Evolutionary conservation across 2,329 filamentous ascomycete genomes (phyloP), one percentile per base, ranked within the genome.

Genomic region (Aureobasidium musti): DNA sequence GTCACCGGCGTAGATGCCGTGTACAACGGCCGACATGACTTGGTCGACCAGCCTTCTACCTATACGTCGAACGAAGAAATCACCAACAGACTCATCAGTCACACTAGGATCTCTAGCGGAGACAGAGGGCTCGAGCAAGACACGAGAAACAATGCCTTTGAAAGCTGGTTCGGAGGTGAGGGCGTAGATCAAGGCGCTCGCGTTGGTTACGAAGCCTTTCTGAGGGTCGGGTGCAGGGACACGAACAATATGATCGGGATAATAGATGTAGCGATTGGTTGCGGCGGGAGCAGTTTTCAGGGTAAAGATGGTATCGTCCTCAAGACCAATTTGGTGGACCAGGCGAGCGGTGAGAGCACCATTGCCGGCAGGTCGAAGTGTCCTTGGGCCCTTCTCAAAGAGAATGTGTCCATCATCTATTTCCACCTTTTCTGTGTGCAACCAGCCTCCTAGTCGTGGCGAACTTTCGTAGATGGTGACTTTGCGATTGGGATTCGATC

Each of bases 1-100:
- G 77, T 97, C 91, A 5, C 95, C 95, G 26, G 93, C 95, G 77
- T 96, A 97, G 67, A 98, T 92, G 49, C 95, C 95, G 77, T 98
- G 95, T 63, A 92, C 78, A 2, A 87, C 74, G 1, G 89, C 92
- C 5, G 92, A 97, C 7, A 87, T 78, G 21, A 97, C 64, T 72
- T 96, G 93, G 71, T 95, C 83, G 17, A 87, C 86, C 7, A 90
- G 70, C 39, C 81, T 76, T 26, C 82, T 79, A 50, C 83, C 82
- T 19, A 88, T 75, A 8, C 86, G 77, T 35, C 86, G 80, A 2
- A 79, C 77, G 8, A 92, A 75, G 74, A 89, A 94, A 0, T 84
- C 82, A 35, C 85, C 88, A n/a, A 95, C 79, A 1, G 90, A 91
- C 75, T 92, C 87, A 73, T 95, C 91, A 23, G 79, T 71, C 30